phyloP scores from a whole-genome alignment of 2,329 filamentous ascomycete species.

The Penicillium griseofulvum region DNA sequence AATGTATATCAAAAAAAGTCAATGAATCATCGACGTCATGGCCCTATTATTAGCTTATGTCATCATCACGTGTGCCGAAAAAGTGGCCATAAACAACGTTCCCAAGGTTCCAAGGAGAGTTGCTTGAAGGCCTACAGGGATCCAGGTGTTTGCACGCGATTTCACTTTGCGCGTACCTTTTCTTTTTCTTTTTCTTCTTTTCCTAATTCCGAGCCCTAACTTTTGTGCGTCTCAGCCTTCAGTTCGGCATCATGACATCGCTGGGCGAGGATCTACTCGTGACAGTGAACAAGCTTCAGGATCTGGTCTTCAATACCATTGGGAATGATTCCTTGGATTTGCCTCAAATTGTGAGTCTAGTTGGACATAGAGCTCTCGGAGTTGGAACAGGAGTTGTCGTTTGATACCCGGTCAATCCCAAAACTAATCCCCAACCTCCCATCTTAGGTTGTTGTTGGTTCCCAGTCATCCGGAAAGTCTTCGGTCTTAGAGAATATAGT shows the following conservation, averaged over 20 bases:
- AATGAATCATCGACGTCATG: constrained; percentile 18
- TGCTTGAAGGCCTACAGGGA: constrained; percentile 13
- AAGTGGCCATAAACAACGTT: constrained; percentile 22
- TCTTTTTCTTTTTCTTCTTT: neutral
- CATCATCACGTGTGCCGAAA: constrained; percentile 21
- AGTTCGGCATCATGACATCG: constrained; percentile 68
- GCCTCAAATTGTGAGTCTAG: constrained; percentile 82
- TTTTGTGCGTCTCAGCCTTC: neutral
- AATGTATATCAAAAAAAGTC: neutral
- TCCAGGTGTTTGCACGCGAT: constrained; percentile 9
- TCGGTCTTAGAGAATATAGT: constrained; percentile 99
- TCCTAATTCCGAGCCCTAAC: neutral
- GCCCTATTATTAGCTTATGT: neutral
- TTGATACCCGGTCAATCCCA: constrained; percentile 5
- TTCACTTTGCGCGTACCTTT: constrained; percentile 1
- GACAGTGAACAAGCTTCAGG: constrained; percentile 97
- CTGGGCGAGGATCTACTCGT: constrained; percentile 92
- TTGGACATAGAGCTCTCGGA: constrained; percentile 1
- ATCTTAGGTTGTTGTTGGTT: constrained; percentile 87
- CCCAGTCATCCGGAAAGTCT: constrained; percentile 96
- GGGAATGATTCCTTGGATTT: constrained; percentile 97
- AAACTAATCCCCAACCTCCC: constrained; percentile 9
- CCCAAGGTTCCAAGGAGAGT: constrained; percentile 12
- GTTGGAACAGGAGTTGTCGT: neutral
- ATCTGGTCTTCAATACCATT: constrained; percentile 99